Conservation (phyloP, 179 eudicot species). For the Carnegiea gigantea region DNA sequence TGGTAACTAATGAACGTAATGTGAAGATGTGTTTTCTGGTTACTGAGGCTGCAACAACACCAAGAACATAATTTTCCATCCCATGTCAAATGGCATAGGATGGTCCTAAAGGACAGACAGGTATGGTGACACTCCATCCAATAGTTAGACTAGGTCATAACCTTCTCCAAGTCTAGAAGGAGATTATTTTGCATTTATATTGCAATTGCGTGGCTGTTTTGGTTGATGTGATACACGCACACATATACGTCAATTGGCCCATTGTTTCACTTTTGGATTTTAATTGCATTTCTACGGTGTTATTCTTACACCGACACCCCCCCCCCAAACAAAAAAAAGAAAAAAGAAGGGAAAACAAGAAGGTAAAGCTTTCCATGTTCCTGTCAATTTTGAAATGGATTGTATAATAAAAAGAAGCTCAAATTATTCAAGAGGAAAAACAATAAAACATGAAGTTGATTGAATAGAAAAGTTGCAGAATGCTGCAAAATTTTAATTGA, state of each 20-base stretch:
- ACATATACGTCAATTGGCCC: background rate
- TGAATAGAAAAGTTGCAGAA: too few species aligned
- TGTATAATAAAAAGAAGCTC: background rate
- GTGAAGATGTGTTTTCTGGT: slow-evolving; percentile 19
- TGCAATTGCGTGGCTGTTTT: too few species aligned
- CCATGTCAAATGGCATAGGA: slow-evolving; percentile 28
- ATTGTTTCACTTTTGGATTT: background rate
- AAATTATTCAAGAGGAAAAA: background rate
- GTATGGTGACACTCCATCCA: slow-evolving; percentile 1
- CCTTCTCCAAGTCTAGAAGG: background rate
- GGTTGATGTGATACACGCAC: too few species aligned
- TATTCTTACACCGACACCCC: background rate
- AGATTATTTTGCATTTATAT: background rate
- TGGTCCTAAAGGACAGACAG: slow-evolving; percentile 1
- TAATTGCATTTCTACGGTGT: background rate
- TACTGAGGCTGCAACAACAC: slow-evolving; percentile 13
- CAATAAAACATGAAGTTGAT: background rate
- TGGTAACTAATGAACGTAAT: slow-evolving; percentile 2
- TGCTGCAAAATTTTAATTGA: too few species aligned
- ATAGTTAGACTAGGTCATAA: slow-evolving; percentile 16
- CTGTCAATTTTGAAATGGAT: background rate
- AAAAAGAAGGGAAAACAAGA: too few species aligned
- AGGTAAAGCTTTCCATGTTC: background rate
- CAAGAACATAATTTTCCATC: slow-evolving; percentile 21
- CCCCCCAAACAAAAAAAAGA: background rate